A percentile compares a stretch with the other conserved stretches of the same genome.
phyloP scores from a whole-genome alignment of 2,329 filamentous ascomycete species.

The Colletotrichum ledebouriae region DNA sequence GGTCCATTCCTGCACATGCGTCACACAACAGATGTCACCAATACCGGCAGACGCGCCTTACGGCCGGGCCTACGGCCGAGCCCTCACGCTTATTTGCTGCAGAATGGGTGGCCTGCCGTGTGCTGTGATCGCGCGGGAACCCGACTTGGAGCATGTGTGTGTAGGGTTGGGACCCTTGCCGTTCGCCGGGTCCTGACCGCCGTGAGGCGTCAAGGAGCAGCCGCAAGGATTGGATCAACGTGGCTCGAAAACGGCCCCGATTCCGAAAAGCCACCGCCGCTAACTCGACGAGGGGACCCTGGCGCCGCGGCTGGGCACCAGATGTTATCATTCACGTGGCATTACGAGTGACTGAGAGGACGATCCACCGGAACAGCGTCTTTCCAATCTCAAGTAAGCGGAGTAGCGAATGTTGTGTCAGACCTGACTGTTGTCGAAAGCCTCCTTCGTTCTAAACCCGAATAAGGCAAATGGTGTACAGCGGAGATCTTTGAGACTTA shows the following conservation, averaged over 20 bases:
- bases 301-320: not conserved
- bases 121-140: not conserved
- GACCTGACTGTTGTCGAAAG: not conserved
- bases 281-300: not conserved
- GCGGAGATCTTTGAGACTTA: not conserved
- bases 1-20: not conserved
- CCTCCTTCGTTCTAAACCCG: not conserved
- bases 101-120: slow-evolving; percentile 3
- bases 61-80: slow-evolving; percentile 4
- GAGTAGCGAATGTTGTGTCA: not conserved
- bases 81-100: not conserved
- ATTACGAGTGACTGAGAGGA: not conserved
- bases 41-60: slow-evolving; percentile 1
- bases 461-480: slow-evolving; percentile 3
- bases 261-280: slow-evolving; percentile 1
- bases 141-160: not conserved
- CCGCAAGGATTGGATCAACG: not conserved
- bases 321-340: not conserved
- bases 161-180: slow-evolving; percentile 1
- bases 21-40: not conserved
- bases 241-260: not conserved
- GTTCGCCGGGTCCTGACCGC: not conserved
- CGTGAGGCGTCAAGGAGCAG: not conserved
- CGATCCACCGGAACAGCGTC: not conserved
- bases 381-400: not conserved